Evolutionary conservation across 306 rosid genomes (phyloP).

Genomic region (Vigna reflexopilosa): DNA sequence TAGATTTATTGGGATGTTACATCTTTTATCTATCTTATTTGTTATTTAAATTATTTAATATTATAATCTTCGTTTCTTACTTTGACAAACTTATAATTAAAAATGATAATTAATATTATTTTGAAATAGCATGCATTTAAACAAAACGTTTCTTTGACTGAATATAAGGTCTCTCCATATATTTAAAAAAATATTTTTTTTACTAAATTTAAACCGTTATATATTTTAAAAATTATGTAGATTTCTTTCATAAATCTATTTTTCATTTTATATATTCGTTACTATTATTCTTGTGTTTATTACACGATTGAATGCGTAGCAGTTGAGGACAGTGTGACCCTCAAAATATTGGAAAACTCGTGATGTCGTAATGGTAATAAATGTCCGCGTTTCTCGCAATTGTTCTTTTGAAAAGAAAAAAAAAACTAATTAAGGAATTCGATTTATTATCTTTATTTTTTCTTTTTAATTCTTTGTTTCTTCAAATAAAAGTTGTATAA

Average conservation of each 20-base stretch:
- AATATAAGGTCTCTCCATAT: neutral
- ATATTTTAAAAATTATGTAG: neutral
- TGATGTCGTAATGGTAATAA: neutral
- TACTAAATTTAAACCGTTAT: neutral
- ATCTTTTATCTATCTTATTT: neutral
- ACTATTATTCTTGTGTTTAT: neutral
- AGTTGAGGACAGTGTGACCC: constrained; percentile 5
- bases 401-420: neutral
- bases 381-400: neutral
- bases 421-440: too few species aligned
- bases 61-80: neutral
- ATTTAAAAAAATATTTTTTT: neutral
- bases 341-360: neutral
- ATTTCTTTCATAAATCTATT: neutral
- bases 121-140: neutral
- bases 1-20: too few species aligned
- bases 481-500: too few species aligned
- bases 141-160: neutral
- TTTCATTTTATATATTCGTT: neutral
- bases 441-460: too few species aligned
- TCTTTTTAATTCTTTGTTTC: too few species aligned
- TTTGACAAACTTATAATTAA: too few species aligned
- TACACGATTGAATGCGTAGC: neutral
- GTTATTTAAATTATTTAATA: neutral
- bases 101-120: neutral